Conservation (phyloP, 179 eudicot species). For the Vitellaria paradoxa region DNA sequence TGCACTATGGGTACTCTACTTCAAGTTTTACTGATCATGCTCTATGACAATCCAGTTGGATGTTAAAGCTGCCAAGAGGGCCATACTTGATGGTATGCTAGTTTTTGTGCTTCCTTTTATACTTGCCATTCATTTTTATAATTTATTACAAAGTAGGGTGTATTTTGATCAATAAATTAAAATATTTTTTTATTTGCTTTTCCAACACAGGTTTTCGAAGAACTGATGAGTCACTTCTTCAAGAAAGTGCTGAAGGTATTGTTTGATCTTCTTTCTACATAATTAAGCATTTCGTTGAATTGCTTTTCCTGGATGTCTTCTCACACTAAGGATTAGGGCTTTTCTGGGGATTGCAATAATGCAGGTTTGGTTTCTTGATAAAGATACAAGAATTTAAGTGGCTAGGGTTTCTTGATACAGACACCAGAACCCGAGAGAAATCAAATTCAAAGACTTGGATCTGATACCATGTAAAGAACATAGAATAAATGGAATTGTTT, state of each 20-base stretch:
- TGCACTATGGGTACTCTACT: conserved; percentile 11
- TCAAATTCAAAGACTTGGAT: too few relatives aligned
- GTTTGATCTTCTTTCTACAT: conserved; percentile 16
- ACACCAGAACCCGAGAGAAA: too few relatives aligned
- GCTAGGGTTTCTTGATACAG: too few relatives aligned
- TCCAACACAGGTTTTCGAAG: conserved; percentile 54
- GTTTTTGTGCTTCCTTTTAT: background rate
- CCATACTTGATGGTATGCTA: conserved; percentile 74
- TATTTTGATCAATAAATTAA: background rate
- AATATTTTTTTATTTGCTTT: background rate
- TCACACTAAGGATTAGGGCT: too few relatives aligned
- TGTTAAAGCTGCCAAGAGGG: conserved; percentile 77
- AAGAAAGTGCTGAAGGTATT: conserved; percentile 76
- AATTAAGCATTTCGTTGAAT: conserved; percentile 18
- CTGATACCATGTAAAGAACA: too few relatives aligned
- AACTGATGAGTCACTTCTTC: conserved; percentile 71
- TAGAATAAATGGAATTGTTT: too few relatives aligned
- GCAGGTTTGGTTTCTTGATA: too few relatives aligned
- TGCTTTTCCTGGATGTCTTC: conserved; percentile 9
- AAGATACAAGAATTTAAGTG: too few relatives aligned
- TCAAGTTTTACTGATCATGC: conserved; percentile 16
- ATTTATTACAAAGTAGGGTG: background rate
- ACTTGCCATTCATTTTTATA: background rate
- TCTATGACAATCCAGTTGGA: conserved; percentile 51
- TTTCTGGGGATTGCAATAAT: too few relatives aligned